Evolutionary conservation across 805 yeast species (phyloP), one percentile per base, ranked within the genome.

Genomic region (Nakazawaea ishiwadae): DNA sequence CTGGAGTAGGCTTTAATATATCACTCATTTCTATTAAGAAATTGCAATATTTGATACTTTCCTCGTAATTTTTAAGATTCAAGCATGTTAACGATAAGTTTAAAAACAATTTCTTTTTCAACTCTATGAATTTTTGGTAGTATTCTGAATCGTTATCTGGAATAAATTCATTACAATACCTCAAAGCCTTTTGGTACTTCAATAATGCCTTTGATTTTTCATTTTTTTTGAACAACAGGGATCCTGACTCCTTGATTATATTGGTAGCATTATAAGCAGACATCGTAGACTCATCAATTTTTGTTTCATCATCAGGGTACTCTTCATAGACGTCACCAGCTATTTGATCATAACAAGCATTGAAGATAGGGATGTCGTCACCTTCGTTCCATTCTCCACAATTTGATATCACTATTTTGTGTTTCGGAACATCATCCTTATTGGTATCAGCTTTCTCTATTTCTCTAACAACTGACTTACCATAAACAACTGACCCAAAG

Each of bases 271-370:
- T 61, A 43, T 55, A 75, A 0, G 82, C 79, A 17, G 66, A 63
- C 39, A 65, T 69, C 1, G 55, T 48, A 12, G 63, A 60, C 34
- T 73, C 73, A 43, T 75, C 79, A 37, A 81, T 75, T 44, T 69
- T 58, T 3, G 54, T 63, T 50, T 84, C 87, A 56, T 85, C 95
- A 45, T 79, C 89, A 0, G 93, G 95, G 50, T 69, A 77, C 56
- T 84, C 93, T 59, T 84, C 93, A 51, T 71, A 85, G 0, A 75
- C 56, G 51, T 85, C 95, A 6, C 86, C 87, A 1, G 83, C 88
- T 6, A 79, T 65, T 0, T 62, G 53, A 45, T 74, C 75, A 50
- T 77, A 76, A 36, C 83, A 73, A 0, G 89, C 85, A 50, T 79
- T 79, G 50, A 52, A 74, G 2, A 81, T 67, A 0, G 91, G 91